Evolutionary conservation across 2,329 filamentous ascomycete genomes (phyloP), one percentile per base, ranked within the genome.

Genomic region (Aspergillus vadensis): DNA sequence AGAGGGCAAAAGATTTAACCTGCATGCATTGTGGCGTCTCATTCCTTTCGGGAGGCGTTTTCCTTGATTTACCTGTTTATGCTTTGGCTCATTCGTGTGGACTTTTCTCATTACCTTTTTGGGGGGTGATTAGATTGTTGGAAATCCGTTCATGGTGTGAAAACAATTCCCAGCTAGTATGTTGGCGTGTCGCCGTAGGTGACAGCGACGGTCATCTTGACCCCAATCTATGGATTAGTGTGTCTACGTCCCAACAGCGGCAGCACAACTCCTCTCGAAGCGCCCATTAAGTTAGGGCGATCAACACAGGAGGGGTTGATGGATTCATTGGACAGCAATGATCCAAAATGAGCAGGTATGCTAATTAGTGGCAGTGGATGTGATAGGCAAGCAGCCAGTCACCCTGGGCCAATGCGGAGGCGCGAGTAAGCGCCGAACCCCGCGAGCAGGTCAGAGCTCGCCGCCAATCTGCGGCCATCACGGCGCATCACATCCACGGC

Each of bases 1-100:
- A 47, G 49, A 53, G 38, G 38, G 39, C 49, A 44, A 52, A 36
- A 21, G 56, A 39, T 25, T 43, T 43, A 39, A 47, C 51, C 56
- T 38, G 21, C 49, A 43, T 58, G 56, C 56, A 58, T 58, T 43
- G 32, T 58, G 56, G 56, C 49, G 56, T 58, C 49, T 55, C 51
- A 55, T 55, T 55, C 17, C 47, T 32, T 30, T 27, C 14, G 48
- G 48, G 49, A 52, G 12, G 53, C 51, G 21, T 27, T 49, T 30
- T 58, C 43, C 15, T 15, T 51, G 49, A 17, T 17, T 23, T 36
- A 5, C 8, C 15, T 43, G 32, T 36, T 43, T 64, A 44, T 5
- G 10, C 27, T 30, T 30, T 30, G 27, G 27, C 10, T 30, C 3
- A 10, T 30, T 30, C 3, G 1, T 30, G 27, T 30, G 9, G 27